These are phyloP conservation scores for Xenoacremonium recifei DNA, from an alignment of 2,329 filamentous ascomycete species.

Conservation along the genomic window DNA sequence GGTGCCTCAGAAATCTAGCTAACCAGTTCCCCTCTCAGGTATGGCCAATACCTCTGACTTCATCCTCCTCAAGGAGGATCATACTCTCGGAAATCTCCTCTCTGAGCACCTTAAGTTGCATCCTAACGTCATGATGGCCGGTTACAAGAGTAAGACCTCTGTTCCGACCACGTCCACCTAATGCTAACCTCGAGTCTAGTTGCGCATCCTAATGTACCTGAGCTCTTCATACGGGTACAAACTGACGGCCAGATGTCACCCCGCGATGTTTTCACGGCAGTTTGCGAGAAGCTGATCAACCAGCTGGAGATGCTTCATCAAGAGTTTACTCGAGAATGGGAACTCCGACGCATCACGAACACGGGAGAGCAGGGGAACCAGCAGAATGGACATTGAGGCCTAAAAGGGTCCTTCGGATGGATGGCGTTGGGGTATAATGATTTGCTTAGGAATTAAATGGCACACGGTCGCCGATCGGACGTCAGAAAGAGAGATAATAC, in stretches of 20 bases:
- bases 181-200: conserved; percentile 34
- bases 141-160: conserved; percentile 73
- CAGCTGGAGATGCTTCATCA: conserved; percentile 77
- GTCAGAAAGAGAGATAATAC: conserved; percentile 13
- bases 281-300: conserved; percentile 78
- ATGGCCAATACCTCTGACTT: conserved; percentile 96
- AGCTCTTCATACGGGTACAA: conserved; percentile 75
- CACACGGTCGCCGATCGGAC: too few species aligned
- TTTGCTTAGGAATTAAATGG: conserved; percentile 20
- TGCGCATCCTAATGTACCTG: conserved; percentile 59
- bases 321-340: conserved; percentile 91
- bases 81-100: conserved; percentile 90
- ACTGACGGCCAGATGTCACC: conserved; percentile 86
- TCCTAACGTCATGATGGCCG: conserved; percentile 82
- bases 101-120: conserved; percentile 82
- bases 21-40: conserved; percentile 39
- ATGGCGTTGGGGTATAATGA: conserved; percentile 25
- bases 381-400: conserved; percentile 34
- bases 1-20: conserved; percentile 1
- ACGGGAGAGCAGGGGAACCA: conserved; percentile 56
- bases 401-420: conserved; percentile 13
- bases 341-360: conserved; percentile 80
- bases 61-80: conserved; percentile 93
- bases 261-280: conserved; percentile 81
- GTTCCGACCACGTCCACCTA: conserved; percentile 25